Percentiles rank a stretch among this genome's conserved stretches.
These are phyloP conservation scores for Acorus gramineus DNA, from an alignment of 106 monocot species.

Conservation along the genomic window DNA sequence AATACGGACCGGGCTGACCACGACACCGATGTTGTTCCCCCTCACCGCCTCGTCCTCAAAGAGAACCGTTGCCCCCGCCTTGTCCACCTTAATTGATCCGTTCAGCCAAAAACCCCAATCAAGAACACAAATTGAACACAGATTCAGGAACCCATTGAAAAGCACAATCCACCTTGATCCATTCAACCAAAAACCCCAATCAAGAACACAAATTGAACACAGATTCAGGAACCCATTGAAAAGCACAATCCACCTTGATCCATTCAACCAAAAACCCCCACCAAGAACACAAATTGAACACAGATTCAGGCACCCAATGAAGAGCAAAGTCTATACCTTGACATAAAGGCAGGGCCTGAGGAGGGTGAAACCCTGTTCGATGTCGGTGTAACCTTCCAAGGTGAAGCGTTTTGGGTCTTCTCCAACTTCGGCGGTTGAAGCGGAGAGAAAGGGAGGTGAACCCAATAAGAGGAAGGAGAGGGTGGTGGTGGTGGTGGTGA, in stretches of 20 bases:
- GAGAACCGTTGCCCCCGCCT: conserved; percentile 78
- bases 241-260: neutral
- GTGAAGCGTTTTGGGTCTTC: neutral
- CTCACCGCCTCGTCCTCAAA: conserved; percentile 58
- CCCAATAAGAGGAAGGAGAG: neutral
- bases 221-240: neutral
- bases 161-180: neutral
- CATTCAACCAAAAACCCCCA: neutral
- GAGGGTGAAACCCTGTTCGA: conserved; percentile 40
- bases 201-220: neutral
- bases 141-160: neutral
- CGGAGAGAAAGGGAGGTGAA: conserved; percentile 9
- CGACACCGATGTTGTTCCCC: conserved; percentile 71
- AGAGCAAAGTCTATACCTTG: conserved; percentile 26
- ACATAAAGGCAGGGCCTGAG: conserved; percentile 42
- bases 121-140: neutral
- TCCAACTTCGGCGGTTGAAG: neutral
- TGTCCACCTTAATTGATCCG: conserved; percentile 46
- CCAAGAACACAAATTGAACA: neutral
- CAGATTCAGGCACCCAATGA: neutral
- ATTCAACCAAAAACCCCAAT: neutral
- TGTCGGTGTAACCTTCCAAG: conserved; percentile 45
- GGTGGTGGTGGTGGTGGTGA: too few species aligned
- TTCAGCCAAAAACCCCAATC: neutral
- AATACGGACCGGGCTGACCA: conserved; percentile 72